These are phyloP conservation scores for Amphibolis antarctica DNA, from an alignment of 106 monocot genomes.

Conservation along the genomic window DNA sequence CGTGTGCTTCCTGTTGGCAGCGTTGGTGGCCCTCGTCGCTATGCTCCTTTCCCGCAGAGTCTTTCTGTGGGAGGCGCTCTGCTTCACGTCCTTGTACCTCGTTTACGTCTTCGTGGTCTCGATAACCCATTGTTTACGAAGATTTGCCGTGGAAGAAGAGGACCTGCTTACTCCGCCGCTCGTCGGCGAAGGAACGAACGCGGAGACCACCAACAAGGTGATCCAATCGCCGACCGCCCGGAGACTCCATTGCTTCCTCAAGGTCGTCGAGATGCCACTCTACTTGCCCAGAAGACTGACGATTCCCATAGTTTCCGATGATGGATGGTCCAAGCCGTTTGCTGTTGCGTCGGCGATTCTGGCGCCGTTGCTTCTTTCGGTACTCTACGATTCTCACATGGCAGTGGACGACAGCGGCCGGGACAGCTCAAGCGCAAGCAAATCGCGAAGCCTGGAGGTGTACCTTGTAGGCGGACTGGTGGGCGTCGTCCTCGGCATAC, in stretches of 20 bases:
- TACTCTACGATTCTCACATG: constrained; percentile 19
- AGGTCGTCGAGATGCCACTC: constrained; percentile 32
- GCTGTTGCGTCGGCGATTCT: constrained; percentile 25
- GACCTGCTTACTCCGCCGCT: constrained; percentile 9
- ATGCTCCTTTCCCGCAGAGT: constrained; percentile 28
- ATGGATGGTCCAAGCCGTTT: constrained; percentile 39
- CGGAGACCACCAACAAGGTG: neutral
- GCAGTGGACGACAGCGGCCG: constrained; percentile 9
- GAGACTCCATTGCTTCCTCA: neutral
- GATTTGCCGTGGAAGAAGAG: constrained; percentile 3
- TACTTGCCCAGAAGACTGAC: constrained; percentile 37
- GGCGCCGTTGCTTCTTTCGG: constrained; percentile 29
- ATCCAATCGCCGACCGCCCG: neutral
- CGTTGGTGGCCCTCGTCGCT: constrained; percentile 19
- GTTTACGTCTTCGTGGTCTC: constrained; percentile 31
- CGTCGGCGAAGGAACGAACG: constrained; percentile 4
- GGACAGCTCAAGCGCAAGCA: neutral
- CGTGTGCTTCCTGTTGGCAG: constrained; percentile 34
- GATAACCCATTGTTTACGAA: constrained; percentile 6
- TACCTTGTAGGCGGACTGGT: constrained; percentile 18
- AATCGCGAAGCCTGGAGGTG: constrained; percentile 8
- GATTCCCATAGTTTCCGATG: constrained; percentile 31
- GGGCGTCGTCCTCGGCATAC: constrained; percentile 17
- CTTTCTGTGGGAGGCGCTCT: constrained; percentile 20
- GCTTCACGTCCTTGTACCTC: constrained; percentile 34